phyloP scores from a whole-genome alignment of 2,329 filamentous ascomycete species.

The Cryphonectria parasitica region DNA sequence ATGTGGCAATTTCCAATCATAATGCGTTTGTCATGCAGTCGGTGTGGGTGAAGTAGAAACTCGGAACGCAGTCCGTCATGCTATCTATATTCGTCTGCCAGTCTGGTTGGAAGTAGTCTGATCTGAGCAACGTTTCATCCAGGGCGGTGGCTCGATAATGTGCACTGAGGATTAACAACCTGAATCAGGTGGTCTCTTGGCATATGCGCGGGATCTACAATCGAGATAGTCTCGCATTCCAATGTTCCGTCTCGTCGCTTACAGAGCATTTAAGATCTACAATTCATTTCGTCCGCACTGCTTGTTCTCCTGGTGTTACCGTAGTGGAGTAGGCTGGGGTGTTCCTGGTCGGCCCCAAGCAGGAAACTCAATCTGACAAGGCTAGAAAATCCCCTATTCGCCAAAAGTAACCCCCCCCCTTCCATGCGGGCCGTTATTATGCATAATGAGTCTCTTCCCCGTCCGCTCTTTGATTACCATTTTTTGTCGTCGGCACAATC shows the following conservation, averaged over 20 bases:
- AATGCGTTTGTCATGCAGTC: neutral
- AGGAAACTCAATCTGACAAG: neutral
- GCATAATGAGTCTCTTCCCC: neutral
- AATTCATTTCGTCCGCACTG: neutral
- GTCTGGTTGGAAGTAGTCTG: neutral
- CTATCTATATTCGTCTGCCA: neutral
- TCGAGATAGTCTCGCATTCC: neutral
- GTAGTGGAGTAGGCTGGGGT: neutral
- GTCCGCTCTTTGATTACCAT: no score
- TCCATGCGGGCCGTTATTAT: neutral
- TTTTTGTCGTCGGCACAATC: constrained; percentile 2
- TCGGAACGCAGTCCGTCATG: neutral
- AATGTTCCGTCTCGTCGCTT: neutral
- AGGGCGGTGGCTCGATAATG: neutral
- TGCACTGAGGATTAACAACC: neutral
- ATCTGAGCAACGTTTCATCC: neutral
- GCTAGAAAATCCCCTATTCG: neutral
- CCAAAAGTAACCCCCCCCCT: neutral
- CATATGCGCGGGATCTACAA: neutral
- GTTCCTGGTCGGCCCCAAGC: neutral
- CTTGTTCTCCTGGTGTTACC: neutral
- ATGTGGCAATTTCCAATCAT: neutral
- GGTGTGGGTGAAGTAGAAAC: neutral
- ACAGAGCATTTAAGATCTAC: neutral
- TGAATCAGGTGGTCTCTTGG: constrained; percentile 5